Conservation (phyloP, 495 filamentous ascomycete species). For the Zalerion maritima region DNA sequence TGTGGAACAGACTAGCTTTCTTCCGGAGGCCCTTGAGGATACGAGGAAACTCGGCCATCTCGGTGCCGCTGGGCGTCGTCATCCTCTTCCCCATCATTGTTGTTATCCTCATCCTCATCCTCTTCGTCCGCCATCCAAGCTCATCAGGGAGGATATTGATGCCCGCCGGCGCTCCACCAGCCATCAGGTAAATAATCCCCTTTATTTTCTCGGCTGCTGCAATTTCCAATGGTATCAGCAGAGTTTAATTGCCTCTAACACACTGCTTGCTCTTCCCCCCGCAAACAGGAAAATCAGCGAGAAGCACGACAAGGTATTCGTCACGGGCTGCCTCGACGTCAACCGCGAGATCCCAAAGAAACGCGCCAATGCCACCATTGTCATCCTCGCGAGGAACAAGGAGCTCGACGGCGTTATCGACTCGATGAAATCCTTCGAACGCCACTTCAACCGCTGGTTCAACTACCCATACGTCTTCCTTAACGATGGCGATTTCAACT, state of each 20-base stretch:
- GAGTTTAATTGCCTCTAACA: not conserved
- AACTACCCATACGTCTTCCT: constrained; percentile 98
- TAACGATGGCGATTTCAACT: constrained; percentile 94
- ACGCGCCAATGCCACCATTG: constrained; percentile 85
- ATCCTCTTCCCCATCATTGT: constrained; percentile 87
- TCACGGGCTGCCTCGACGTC: constrained; percentile 67
- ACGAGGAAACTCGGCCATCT: constrained; percentile 87
- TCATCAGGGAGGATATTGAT: constrained; percentile 71
- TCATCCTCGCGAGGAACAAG: constrained; percentile 92
- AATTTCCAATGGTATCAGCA: no score
- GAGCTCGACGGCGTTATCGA: constrained; percentile 92
- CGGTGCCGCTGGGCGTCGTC: constrained; percentile 84
- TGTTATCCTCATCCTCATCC: constrained; percentile 74
- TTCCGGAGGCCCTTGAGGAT: constrained; percentile 79
- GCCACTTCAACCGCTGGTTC: constrained; percentile 99
- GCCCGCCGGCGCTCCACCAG: constrained; percentile 77
- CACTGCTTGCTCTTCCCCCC: not conserved
- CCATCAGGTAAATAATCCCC: constrained; percentile 62
- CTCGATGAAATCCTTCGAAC: constrained; percentile 93
- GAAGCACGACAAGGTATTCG: constrained; percentile 91
- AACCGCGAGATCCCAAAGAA: constrained; percentile 44
- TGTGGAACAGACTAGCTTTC: constrained; percentile 51
- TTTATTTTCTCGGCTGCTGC: not conserved
- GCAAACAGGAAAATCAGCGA: constrained; percentile 85
- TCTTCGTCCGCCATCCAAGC: constrained; percentile 81